Percentiles rank a stretch among this genome's conserved stretches.
Evolutionary conservation across 169 alveolate species (phyloP).

Genomic region (Cryptosporidium baileyi): DNA sequence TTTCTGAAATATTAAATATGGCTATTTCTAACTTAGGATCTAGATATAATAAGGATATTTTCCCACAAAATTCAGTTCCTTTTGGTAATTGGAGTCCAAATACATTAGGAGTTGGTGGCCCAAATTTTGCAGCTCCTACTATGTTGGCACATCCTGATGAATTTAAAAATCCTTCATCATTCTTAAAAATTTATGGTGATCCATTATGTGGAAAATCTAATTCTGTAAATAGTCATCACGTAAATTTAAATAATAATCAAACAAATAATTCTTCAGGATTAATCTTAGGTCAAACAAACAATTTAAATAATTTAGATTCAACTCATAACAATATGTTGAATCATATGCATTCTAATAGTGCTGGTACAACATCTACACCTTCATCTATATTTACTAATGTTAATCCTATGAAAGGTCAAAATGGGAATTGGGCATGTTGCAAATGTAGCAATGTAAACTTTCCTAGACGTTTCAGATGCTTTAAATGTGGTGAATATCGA

Average conservation of each 20-base stretch:
- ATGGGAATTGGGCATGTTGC: constrained; percentile 81
- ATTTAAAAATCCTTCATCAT: constrained; percentile 74
- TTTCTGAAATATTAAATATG: neutral
- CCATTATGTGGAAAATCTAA: constrained; percentile 73
- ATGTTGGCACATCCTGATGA: constrained; percentile 72
- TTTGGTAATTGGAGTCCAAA: constrained; percentile 55
- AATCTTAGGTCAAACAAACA: neutral
- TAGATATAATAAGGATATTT: constrained; percentile 14
- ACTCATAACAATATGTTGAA: too few species aligned
- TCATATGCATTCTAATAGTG: too few species aligned
- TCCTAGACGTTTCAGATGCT: constrained; percentile 80
- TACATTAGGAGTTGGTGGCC: constrained; percentile 63
- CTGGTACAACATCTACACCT: too few species aligned
- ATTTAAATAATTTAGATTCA: neutral
- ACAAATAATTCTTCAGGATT: neutral
- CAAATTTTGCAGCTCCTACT: constrained; percentile 69
- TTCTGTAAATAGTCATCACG: neutral
- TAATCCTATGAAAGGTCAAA: constrained; percentile 72
- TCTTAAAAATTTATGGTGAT: constrained; percentile 81
- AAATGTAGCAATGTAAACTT: constrained; percentile 78
- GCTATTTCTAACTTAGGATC: constrained; percentile 6
- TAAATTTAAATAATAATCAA: neutral
- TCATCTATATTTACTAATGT: neutral
- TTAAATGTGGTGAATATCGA: constrained; percentile 76
- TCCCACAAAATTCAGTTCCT: neutral